Evolutionary conservation across 2,329 filamentous ascomycete species (phyloP), one percentile per base, ranked within the genome.

Genomic region (Cryoendolithus antarcticus): DNA sequence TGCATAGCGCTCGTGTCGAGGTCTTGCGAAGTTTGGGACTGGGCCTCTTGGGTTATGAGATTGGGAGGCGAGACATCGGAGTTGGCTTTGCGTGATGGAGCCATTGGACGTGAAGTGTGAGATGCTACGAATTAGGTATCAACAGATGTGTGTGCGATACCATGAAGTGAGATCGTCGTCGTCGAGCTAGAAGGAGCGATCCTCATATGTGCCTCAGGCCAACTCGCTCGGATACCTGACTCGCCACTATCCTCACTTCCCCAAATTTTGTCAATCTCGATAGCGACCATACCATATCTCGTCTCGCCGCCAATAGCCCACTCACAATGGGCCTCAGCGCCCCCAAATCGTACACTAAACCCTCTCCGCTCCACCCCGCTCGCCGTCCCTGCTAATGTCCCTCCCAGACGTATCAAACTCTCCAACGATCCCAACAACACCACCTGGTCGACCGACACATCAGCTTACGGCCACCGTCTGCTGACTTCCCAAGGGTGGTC

Each of bases 401-500:
- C n/a, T n/a, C n/a, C n/a, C n/a, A 19, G 15, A 19, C 69, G 65
- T 51, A 70, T 70, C 35, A 93, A 89, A 65, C 78, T 96, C 56
- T 82, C 81, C 49, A 73, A 82, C 58, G 91, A 98, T 63, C 91
- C 91, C 6, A 95, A 96, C 65, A 98, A 96, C 62, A 94, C 85
- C 35, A 77, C 75, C 71, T 98, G 91, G 91, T 79, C 81, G 41
- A 79, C 80, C 54, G 81, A 88, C 58, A 84, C 81, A 48, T 74
- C 73, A 41, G 80, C 77, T 39, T 96, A 91, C 60, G 91, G 91
- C 50, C 88, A 94, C 60, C 84, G 79, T 56, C 89, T 96, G 50
- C 77, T 98, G 55, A 76, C 80, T 36, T 71, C 81, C 10, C 86
- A 95, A 55, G 91, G 91, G 48, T 98, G 91, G 91, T 74, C 80